Base-by-base conservation (phyloP, 1,284 basidiomycete species). In the Sporisorium iseilematis-ciliati region DNA sequence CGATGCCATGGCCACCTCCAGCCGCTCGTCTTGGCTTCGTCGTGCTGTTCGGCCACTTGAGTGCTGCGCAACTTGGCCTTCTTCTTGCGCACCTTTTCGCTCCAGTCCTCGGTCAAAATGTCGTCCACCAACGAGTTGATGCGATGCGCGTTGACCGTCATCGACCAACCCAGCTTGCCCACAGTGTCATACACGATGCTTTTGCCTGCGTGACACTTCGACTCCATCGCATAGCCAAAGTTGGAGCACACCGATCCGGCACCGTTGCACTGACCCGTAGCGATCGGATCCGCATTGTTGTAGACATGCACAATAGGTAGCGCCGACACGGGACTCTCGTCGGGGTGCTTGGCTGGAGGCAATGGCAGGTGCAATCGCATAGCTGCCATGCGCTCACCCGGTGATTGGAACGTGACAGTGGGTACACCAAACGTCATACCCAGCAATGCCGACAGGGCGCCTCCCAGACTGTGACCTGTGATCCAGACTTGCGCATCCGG, bases 401-500 rank as follows among this genome's bases (percentile, higher is more conserved):
- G 95, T 20, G 94, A 88, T 87, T 98, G 95, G 81, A 96, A 95
- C 0, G 94, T 88, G 25, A 98, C 91, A 7, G 90, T 92, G 0
- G 96, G 96, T 0, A 89, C 89, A n/a, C 96, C 96, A 83, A 97
- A 99, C 0, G 96, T 97, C 18, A 91, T 88, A 1, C 93, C 95
- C 20, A 98, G 87, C 57, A 97, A 88, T n/a, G 92, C 90, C 0
- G 93, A 91, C 6, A 98, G 87, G 0, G 93, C 90, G 14, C 95
- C 95, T 48, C 95, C 94, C 7, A 99, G 87, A 18, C 92, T 95
- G 86, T 97, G 94, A 0, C 96, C 96, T 18, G 90, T 90, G 43
- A 98, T 87, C 97, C 96, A 99, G 67, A 99, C 92, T 75, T 92
- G 92, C 58, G 95, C 90, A 72, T 93, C 87, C 10, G 96, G 97